Evolutionary conservation across 2,329 filamentous ascomycete species (phyloP).

Genomic region (Pezicula rhizophila): DNA sequence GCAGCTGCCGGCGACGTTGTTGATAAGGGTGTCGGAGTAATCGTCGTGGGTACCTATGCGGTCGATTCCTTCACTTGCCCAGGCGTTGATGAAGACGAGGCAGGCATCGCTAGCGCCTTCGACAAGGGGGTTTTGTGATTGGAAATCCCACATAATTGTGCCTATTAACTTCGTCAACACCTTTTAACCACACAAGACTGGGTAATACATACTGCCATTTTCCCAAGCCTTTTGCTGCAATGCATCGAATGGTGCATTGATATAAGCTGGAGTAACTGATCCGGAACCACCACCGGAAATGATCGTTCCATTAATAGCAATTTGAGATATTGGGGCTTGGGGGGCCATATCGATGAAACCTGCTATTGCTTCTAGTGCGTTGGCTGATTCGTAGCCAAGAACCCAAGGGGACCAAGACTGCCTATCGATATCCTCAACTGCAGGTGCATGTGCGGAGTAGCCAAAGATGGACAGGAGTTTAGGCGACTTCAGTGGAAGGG

Average conservation of each 20-base stretch:
- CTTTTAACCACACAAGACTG: no score
- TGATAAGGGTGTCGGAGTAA: constrained; percentile 51
- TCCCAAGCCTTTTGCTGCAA: constrained; percentile 42
- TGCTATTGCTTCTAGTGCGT: neutral
- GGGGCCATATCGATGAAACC: neutral
- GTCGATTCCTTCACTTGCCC: constrained; percentile 66
- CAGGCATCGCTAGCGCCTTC: constrained; percentile 56
- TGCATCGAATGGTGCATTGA: constrained; percentile 48
- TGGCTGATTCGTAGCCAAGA: neutral
- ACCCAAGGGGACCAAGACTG: neutral
- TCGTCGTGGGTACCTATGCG: constrained; percentile 57
- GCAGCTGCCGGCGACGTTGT: constrained; percentile 49
- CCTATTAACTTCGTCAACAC: no score
- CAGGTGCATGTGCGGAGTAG: constrained; percentile 35
- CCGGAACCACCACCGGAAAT: constrained; percentile 42
- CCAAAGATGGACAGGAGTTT: constrained; percentile 53
- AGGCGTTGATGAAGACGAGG: constrained; percentile 58
- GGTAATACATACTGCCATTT: constrained; percentile 40
- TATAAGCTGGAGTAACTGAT: constrained; percentile 37
- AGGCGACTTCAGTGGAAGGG: constrained; percentile 45
- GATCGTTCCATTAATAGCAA: constrained; percentile 40
- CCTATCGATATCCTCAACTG: neutral
- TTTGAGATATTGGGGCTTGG: constrained; percentile 15
- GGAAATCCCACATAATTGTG: constrained; percentile 51
- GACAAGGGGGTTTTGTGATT: constrained; percentile 33